Conservation (phyloP, 2,329 filamentous ascomycete species). For the Colletotrichum shisoi region DNA sequence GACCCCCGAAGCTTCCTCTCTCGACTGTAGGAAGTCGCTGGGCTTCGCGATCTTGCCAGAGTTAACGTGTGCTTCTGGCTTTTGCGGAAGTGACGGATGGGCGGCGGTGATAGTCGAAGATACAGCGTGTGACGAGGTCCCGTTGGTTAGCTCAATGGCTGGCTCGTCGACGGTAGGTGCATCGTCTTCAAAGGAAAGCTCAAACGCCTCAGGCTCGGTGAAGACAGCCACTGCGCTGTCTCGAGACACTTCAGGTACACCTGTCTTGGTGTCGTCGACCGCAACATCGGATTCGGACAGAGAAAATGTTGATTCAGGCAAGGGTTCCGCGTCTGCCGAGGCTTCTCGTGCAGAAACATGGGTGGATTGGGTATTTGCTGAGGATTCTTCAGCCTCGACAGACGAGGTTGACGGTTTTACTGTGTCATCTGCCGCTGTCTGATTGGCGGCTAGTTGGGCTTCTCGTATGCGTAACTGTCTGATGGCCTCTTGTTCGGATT, state of each 20-base stretch:
- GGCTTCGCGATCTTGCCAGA: conserved; percentile 31
- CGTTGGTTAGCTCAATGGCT: conserved; percentile 2
- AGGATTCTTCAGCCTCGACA: background rate
- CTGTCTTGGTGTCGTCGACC: background rate
- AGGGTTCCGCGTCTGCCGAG: conserved; percentile 18
- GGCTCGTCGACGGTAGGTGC: background rate
- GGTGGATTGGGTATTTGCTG: conserved; percentile 5
- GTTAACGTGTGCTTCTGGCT: background rate
- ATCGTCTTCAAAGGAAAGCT: background rate
- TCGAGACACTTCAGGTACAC: conserved; percentile 12
- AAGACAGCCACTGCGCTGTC: conserved; percentile 4
- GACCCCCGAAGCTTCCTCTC: background rate
- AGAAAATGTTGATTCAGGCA: conserved; percentile 21
- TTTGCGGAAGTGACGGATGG: background rate
- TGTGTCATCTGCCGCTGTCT: background rate
- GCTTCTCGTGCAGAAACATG: conserved; percentile 21
- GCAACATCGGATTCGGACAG: conserved; percentile 1
- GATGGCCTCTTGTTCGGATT: conserved; percentile 83
- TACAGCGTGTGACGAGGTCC: background rate
- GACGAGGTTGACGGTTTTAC: background rate
- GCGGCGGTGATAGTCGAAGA: background rate
- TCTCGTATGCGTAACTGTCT: conserved; percentile 68
- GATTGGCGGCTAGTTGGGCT: conserved; percentile 45
- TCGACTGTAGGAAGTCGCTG: conserved; percentile 2
- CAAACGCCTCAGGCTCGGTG: conserved; percentile 5